These are phyloP conservation scores for Forsythia suspensa DNA, from an alignment of 257 asterid species.

Conservation along the genomic window DNA sequence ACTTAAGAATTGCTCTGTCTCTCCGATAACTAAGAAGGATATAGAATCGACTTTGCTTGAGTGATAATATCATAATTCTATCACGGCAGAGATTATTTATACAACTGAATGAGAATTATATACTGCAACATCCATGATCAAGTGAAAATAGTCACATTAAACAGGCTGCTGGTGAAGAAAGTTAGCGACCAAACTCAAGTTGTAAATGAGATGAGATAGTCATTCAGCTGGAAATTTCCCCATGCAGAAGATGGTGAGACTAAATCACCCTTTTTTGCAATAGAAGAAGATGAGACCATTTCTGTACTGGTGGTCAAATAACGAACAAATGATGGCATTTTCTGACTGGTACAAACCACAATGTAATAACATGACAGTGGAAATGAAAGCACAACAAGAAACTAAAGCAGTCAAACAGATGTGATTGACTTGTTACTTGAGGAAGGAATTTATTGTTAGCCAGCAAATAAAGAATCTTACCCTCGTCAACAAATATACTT, in stretches of 20 bases:
- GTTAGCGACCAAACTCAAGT: background rate
- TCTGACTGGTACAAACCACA: background rate
- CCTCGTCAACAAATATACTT: too few species aligned
- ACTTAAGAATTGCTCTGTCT: background rate
- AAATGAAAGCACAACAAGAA: background rate
- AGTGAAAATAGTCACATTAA: background rate
- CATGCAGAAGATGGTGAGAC: background rate
- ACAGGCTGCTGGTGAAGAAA: background rate
- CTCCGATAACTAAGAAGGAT: background rate
- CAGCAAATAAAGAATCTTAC: background rate
- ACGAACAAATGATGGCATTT: background rate
- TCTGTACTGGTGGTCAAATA: background rate
- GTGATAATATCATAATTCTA: background rate
- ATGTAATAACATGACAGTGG: background rate
- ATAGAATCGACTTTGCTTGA: background rate
- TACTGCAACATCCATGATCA: background rate
- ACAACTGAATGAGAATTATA: background rate
- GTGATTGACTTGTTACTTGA: background rate
- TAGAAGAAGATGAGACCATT: background rate
- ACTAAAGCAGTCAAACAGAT: background rate
- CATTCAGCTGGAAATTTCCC: background rate
- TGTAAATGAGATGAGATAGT: background rate
- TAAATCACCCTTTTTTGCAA: background rate
- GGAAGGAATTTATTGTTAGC: conserved; percentile 8
- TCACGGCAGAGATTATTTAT: background rate